Base-by-base conservation (phyloP, 2,329 filamentous ascomycete species). In the Scedosporium apiospermum region DNA sequence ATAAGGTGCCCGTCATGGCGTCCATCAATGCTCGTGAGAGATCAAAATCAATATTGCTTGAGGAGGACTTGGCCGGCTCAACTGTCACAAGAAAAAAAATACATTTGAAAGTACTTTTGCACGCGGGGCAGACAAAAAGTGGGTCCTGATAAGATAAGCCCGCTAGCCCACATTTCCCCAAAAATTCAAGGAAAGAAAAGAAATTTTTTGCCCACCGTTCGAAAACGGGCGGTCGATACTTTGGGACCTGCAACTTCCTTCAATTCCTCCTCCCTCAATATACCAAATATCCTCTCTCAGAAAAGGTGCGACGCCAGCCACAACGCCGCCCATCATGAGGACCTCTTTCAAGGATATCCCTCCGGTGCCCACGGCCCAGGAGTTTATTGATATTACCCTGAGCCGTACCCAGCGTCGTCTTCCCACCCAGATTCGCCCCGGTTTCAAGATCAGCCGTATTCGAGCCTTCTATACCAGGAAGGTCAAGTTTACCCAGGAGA, bases 401-500 rank as follows among this genome's bases (percentile, higher is more conserved):
- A 96, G 90, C 72, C 84, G 95, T 69, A 97, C 92, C 4, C 93
- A 98, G 82, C 85, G 93, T 72, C 88, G 93, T 66, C 82, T 99
- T 66, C 95, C 95, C 14, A 99, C 92, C 58, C 92, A 97, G 80
- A 63, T 63, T 18, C 61, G 61, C n/a, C 3, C 61, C 44, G 61
- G 61, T 51, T 63, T 63, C 61, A 72, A 96, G 77, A 97, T 98
- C 74, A 90, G 87, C 74, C 87, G 93, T 83, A 97, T 98, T 71
- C 83, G 93, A 75, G 89, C 86, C 59, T 98, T 98, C 79, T 98
- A 98, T 77, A 97, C 93, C 57, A 83, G 95, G 75, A 98, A 98
- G 78, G 93, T 97, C 82, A 98, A 98, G 78, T 99, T 92, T 78
- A 97, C 95, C 5, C 88, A 93, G 72, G 95, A 99, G 79, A 98